Evolutionary conservation across 1,284 basidiomycete species (phyloP), one percentile per base, ranked within the genome.

Genomic region (Ceratobasidium sp.): DNA sequence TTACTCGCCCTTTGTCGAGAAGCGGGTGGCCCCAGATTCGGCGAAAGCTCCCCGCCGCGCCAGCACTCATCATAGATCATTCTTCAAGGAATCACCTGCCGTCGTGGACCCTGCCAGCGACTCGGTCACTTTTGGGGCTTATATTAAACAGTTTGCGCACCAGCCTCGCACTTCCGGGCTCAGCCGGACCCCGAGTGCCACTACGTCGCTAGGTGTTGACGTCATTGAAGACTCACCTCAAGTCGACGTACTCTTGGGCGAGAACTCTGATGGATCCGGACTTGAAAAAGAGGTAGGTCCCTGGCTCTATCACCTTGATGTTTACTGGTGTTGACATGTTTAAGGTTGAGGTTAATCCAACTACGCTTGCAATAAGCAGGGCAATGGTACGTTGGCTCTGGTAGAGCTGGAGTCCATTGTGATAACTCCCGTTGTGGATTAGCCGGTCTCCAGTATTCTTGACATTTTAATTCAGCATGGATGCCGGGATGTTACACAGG

Each of bases 401-500:
- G 14, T 30, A 36, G 12, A 56, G 30, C 7, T 16, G 12, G 40
- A 42, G 16, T 4, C 28, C 3, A 25, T 16, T 56, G 14, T 36
- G 5, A 56, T 56, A 8, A 28, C 54, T 33, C n/a, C 4, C 36
- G 28, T 8, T 56, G 3, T 36, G 28, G 40, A 25, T 14, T 36
- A 60, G 58, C 25, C 36, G 11, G 38, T 44, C 11, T 40, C 58
- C 16, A 40, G 46, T 16, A 25, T 61, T 33, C 40, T 46, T 46
- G 16, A 16, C 25, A 44, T 48, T 49, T n/a, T 63, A 14, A 30
- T 48, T 33, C 46, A 48, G 3, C 61, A 63, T 33, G 61, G 61
- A 23, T 63, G 61, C 30, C 61, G 14, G 23, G 48, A 63, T 18
- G 21, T 63, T 11, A 63, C 61, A 25, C 30, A 63, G 11, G 28